Conservation (phyloP, 495 filamentous ascomycete genomes). For the Hypomontagnella submonticulosa region DNA sequence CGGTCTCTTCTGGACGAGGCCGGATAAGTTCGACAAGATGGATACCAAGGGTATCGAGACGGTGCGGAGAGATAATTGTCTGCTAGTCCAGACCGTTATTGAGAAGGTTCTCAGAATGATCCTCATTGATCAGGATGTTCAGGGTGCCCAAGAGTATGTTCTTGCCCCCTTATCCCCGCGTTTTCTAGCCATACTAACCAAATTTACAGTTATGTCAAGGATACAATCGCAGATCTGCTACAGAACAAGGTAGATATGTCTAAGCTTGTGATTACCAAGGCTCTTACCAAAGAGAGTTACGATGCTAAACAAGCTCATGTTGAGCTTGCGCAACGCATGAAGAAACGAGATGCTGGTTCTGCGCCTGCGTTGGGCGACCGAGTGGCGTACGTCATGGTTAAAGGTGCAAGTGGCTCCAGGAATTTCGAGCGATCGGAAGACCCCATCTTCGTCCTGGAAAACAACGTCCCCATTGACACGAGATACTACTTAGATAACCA, state of each 20-base stretch:
- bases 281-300: constrained; percentile 84
- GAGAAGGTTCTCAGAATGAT: constrained; percentile 96
- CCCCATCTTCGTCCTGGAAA: constrained; percentile 94
- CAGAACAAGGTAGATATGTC: constrained; percentile 99
- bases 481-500: constrained; percentile 99
- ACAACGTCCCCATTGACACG: constrained; percentile 98
- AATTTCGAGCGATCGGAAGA: constrained; percentile 98
- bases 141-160: constrained; percentile 91
- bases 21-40: constrained; percentile 99
- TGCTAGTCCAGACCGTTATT: constrained; percentile 95
- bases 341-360: constrained; percentile 93
- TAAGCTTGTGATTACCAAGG: constrained; percentile 98
- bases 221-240: constrained; percentile 92
- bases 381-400: constrained; percentile 98
- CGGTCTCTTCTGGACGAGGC: constrained; percentile 94
- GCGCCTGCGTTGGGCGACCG: constrained; percentile 95
- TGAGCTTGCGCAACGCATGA: constrained; percentile 93
- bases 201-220: constrained; percentile 84
- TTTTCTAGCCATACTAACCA: constrained; percentile 31
- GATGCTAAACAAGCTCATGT: constrained; percentile 92
- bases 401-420: constrained; percentile 85
- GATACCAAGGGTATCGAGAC: constrained; percentile 99
- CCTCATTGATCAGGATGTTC: constrained; percentile 88
- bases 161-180: constrained; percentile 8
- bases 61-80: constrained; percentile 94